These are phyloP conservation scores for Solanum commersonii DNA, from an alignment of 257 asterid genomes.

Conservation along the genomic window DNA sequence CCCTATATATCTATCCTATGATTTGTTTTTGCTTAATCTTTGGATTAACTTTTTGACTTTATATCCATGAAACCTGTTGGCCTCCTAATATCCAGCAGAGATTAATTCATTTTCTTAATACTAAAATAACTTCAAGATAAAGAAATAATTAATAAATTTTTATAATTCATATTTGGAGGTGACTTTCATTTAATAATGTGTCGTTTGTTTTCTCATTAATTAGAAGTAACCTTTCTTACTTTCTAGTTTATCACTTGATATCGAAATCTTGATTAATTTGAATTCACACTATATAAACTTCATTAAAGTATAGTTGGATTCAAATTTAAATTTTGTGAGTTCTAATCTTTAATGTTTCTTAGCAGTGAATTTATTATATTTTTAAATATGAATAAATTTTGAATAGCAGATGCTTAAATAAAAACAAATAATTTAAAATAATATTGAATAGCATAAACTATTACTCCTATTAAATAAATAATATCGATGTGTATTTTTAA, in stretches of 20 bases:
- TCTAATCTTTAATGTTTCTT: too few species aligned
- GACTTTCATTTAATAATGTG: background rate
- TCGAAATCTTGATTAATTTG: background rate
- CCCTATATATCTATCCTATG: background rate
- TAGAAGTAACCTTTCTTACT: background rate
- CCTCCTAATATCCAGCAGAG: background rate
- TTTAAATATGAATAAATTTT: background rate
- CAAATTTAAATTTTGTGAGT: too few species aligned
- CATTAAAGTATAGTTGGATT: background rate
- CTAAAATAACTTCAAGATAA: background rate
- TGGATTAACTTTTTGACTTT: background rate
- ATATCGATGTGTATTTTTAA: background rate
- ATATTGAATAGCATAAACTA: background rate
- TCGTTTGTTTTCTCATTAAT: background rate
- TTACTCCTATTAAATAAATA: too few species aligned
- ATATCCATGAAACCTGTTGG: background rate
- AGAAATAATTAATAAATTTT: background rate
- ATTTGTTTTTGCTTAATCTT: background rate
- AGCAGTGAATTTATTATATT: background rate
- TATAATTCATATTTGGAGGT: background rate
- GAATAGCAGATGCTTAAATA: background rate
- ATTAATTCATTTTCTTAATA: background rate
- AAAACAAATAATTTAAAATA: background rate
- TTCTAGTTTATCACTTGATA: background rate
- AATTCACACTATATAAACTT: rapidly evolving